Conservation (phyloP, 495 filamentous ascomycete species). For the Xylaria curta region DNA sequence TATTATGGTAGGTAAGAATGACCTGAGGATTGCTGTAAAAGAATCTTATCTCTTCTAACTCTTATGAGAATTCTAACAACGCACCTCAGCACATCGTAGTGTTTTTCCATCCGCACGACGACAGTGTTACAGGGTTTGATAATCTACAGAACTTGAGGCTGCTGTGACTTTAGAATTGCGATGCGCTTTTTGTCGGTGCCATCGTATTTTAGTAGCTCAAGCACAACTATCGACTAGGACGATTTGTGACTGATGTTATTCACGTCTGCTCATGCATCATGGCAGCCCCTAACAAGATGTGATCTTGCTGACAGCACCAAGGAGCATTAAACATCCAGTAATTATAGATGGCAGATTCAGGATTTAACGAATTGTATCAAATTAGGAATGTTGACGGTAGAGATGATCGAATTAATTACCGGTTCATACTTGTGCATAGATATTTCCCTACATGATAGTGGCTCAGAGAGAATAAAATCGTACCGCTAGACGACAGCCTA, state of each 20-base stretch:
- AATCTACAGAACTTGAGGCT: too few relatives aligned
- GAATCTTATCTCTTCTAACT: too few relatives aligned
- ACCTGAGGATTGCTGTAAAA: too few relatives aligned
- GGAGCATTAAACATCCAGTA: not conserved
- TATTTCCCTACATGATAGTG: not conserved
- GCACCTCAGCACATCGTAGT: too few relatives aligned
- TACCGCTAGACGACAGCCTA: not conserved
- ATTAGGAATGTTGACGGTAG: too few relatives aligned
- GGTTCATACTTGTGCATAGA: not conserved
- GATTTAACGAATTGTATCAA: too few relatives aligned
- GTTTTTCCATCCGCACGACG: too few relatives aligned
- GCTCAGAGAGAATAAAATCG: not conserved
- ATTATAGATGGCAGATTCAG: not conserved
- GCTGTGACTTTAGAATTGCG: too few relatives aligned
- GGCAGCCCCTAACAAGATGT: not conserved
- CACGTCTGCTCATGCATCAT: not conserved
- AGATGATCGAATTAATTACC: not conserved
- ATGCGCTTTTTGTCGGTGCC: too few relatives aligned
- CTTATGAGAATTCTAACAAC: too few relatives aligned
- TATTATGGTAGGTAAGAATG: too few relatives aligned
- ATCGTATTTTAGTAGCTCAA: not conserved
- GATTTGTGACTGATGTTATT: not conserved
- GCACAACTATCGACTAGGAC: not conserved
- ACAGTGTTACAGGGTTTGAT: too few relatives aligned
- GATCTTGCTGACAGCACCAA: not conserved